A percentile compares a stretch with the other conserved stretches of the same genome.
Evolutionary conservation across 148 eudicot genomes (phyloP).

Genomic region (Silene uniflora): DNA sequence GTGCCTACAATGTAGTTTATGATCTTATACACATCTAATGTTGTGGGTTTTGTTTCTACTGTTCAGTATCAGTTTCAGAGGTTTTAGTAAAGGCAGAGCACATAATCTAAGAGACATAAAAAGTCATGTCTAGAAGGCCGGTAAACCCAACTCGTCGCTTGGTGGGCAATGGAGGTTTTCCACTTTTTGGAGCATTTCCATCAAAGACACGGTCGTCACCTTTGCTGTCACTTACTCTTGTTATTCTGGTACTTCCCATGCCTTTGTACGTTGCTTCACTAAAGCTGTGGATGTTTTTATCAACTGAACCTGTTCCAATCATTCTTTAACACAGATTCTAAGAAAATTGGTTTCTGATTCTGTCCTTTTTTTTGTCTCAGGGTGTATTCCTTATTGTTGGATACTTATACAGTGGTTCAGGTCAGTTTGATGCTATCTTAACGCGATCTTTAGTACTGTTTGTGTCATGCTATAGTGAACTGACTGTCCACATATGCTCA

Average conservation of each 20-base stretch:
- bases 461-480: not conserved
- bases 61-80: constrained; percentile 1
- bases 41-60: not conserved
- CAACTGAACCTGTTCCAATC: not conserved
- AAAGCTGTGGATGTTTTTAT: not conserved
- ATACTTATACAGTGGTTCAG: constrained; percentile 78
- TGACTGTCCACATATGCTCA: not conserved
- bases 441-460: not conserved
- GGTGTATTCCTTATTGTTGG: constrained; percentile 74
- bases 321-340: not conserved
- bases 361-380: constrained; percentile 33
- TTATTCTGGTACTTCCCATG: constrained; percentile 22
- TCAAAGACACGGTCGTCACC: constrained; percentile 81
- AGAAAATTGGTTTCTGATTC: not conserved
- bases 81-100: not conserved
- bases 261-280: not conserved
- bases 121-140: constrained; percentile 85
- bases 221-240: constrained; percentile 47
- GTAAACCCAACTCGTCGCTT: constrained; percentile 59
- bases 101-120: not conserved
- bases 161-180: constrained; percentile 59
- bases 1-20: not conserved
- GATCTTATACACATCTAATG: constrained; percentile 1
- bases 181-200: constrained; percentile 66
- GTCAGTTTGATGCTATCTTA: constrained; percentile 32